A percentile compares a stretch with the other conserved stretches of the same genome.
Evolutionary conservation across 2,329 filamentous ascomycete species (phyloP).

Genomic region (Cylindrodendrum hubeiense): DNA sequence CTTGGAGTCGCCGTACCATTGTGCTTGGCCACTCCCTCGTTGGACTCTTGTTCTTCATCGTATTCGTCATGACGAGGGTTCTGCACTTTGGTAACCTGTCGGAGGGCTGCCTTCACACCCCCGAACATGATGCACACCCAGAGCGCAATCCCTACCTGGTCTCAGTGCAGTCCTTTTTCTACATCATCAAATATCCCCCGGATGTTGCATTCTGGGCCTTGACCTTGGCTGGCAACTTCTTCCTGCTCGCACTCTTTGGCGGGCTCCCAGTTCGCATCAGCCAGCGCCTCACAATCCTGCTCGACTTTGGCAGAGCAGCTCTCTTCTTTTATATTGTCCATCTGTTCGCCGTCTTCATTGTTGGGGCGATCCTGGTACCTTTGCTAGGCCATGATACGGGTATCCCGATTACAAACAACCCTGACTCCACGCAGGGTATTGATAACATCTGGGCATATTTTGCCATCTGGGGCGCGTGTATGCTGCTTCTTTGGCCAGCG

Average conservation of each 20-base stretch:
- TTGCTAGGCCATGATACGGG: constrained; percentile 52
- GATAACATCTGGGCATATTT: constrained; percentile 54
- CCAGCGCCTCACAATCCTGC: constrained; percentile 49
- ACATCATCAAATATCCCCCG: constrained; percentile 60
- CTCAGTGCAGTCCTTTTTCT: constrained; percentile 58
- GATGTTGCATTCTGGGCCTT: constrained; percentile 60
- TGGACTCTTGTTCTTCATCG: constrained; percentile 46
- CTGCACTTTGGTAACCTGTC: constrained; percentile 59
- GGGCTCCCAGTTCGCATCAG: constrained; percentile 48
- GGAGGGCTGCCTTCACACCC: constrained; percentile 55
- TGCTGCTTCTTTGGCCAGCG: constrained; percentile 56
- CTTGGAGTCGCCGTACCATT: constrained; percentile 46
- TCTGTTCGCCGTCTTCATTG: constrained; percentile 48
- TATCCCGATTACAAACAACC: constrained; percentile 41
- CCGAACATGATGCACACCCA: constrained; percentile 49
- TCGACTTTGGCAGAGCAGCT: constrained; percentile 59
- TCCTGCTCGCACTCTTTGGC: constrained; percentile 54
- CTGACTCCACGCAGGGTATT: constrained; percentile 46
- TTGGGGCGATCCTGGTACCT: constrained; percentile 40
- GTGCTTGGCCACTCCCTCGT: constrained; percentile 45
- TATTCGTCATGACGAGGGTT: constrained; percentile 58
- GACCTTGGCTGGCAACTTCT: constrained; percentile 54
- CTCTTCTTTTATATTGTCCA: constrained; percentile 61
- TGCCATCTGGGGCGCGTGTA: constrained; percentile 49
- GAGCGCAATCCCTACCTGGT: constrained; percentile 55